phyloP scores from a whole-genome alignment of 441 rosid species.

The Pelargonium cotyledonis region DNA sequence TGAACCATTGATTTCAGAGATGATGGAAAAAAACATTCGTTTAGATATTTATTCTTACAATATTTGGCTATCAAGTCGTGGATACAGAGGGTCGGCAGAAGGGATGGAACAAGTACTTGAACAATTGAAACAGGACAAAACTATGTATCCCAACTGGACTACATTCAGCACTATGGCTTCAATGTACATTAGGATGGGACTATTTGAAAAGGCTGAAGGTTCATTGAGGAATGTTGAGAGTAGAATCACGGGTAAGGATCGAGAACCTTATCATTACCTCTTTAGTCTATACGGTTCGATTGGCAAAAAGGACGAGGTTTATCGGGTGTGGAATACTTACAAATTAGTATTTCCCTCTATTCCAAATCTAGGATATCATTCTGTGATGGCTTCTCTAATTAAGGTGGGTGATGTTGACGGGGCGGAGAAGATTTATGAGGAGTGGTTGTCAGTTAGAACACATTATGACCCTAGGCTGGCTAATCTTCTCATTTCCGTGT shows the following conservation, averaged over 20 bases:
- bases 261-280: conserved; percentile 83
- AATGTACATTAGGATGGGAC: conserved; percentile 77
- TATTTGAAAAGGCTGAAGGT: conserved; percentile 61
- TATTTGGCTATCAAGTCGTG: conserved; percentile 82
- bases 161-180: conserved; percentile 90
- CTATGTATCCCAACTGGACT: conserved; percentile 78
- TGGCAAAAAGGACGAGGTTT: conserved; percentile 63
- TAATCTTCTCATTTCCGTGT: conserved; percentile 60
- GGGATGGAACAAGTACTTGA: conserved; percentile 72
- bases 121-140: conserved; percentile 57
- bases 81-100: conserved; percentile 54
- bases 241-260: conserved; percentile 71
- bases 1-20: conserved; percentile 57
- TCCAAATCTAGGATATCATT: conserved; percentile 84
- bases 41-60: conserved; percentile 83
- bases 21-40: conserved; percentile 54
- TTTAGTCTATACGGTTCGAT: conserved; percentile 68
- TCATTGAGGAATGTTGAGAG: conserved; percentile 69
- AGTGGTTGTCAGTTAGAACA: conserved; percentile 64
- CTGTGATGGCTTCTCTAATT: conserved; percentile 63
- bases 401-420: conserved; percentile 65
- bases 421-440: conserved; percentile 63
- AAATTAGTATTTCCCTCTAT: conserved; percentile 65
- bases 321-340: conserved; percentile 72
- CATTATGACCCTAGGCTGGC: conserved; percentile 79